Conservation (phyloP, 2,329 filamentous ascomycete species). For the Paracorniculantispora psalliotae region DNA sequence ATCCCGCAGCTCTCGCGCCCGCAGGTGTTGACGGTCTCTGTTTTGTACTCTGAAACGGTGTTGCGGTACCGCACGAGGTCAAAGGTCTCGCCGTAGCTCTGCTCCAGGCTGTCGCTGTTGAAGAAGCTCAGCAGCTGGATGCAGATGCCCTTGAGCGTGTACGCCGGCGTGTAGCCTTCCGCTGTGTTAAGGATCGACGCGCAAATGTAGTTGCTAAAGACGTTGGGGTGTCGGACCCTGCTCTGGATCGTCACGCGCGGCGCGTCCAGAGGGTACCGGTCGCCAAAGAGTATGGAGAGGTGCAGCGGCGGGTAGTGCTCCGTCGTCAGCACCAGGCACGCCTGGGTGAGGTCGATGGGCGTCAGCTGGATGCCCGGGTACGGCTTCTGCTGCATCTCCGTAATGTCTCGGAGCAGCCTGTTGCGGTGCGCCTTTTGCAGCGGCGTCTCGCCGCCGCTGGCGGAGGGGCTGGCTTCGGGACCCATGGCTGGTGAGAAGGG, state of each 20-base stretch:
- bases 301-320: constrained; percentile 36
- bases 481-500: background rate
- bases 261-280: constrained; percentile 34
- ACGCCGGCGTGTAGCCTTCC: constrained; percentile 44
- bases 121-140: constrained; percentile 51
- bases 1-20: background rate
- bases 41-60: constrained; percentile 23
- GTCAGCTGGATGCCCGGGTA: constrained; percentile 43
- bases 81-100: constrained; percentile 28
- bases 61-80: constrained; percentile 12
- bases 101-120: constrained; percentile 40
- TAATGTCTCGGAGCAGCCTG: constrained; percentile 39
- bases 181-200: constrained; percentile 39
- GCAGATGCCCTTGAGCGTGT: constrained; percentile 44
- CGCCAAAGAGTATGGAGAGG: constrained; percentile 33
- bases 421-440: background rate
- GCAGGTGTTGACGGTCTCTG: background rate
- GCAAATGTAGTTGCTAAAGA: constrained; percentile 40
- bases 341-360: constrained; percentile 29
- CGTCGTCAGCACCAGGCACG: constrained; percentile 41
- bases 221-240: constrained; percentile 38
- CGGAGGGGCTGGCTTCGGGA: background rate
- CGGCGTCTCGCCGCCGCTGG: background rate
- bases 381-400: constrained; percentile 39
- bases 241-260: constrained; percentile 38